Evolutionary conservation across 2,329 filamentous ascomycete genomes (phyloP).

Genomic region (Fusarium xylarioides): DNA sequence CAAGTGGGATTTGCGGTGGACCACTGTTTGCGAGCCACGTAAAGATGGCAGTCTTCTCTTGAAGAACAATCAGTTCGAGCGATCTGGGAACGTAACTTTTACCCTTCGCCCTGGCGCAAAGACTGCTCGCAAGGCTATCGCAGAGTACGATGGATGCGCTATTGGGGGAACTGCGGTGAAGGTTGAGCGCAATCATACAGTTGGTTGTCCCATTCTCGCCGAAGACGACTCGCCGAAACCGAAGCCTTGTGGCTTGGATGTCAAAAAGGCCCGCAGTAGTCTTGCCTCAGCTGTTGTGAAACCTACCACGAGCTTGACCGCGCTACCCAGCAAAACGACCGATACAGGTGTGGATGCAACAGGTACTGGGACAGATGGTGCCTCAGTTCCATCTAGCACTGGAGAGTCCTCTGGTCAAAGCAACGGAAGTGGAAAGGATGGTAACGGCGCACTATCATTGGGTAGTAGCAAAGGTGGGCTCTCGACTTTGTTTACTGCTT

Average conservation of each 20-base stretch:
- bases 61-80: constrained; percentile 18
- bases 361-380: constrained; percentile 43
- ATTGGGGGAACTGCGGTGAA: constrained; percentile 13
- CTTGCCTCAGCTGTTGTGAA: constrained; percentile 17
- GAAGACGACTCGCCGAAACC: constrained; percentile 15
- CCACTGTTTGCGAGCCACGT: constrained; percentile 9
- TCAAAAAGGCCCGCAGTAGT: constrained; percentile 12
- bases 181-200: constrained; percentile 14
- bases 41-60: constrained; percentile 10
- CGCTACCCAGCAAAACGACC: constrained; percentile 1
- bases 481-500: background rate
- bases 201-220: constrained; percentile 12
- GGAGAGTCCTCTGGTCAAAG: constrained; percentile 67
- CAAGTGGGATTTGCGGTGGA: constrained; percentile 18
- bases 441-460: background rate
- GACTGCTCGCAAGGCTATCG: constrained; percentile 1
- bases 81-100: constrained; percentile 9
- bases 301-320: constrained; percentile 23
- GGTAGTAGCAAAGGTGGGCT: background rate
- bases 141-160: constrained; percentile 12
- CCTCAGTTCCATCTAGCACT: background rate
- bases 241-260: constrained; percentile 14
- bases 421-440: background rate
- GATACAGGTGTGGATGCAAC: background rate
- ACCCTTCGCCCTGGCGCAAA: constrained; percentile 7